Conservation (phyloP, 495 filamentous ascomycete genomes). For the Neurospora intermedia region DNA sequence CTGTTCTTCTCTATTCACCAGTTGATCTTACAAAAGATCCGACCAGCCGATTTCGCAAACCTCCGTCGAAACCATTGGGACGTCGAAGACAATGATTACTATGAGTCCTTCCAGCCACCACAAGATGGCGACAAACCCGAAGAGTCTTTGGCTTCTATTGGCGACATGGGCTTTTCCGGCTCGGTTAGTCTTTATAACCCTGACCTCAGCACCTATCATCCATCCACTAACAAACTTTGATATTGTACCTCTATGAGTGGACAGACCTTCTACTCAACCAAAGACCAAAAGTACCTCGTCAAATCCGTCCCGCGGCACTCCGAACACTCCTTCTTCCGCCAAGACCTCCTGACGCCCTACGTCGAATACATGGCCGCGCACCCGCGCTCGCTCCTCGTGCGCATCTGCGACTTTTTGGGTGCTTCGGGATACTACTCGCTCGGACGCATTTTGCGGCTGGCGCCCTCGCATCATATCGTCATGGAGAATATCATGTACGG, state of each 20-base stretch:
- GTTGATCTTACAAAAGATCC: conserved; percentile 25
- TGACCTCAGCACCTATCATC: too few relatives aligned
- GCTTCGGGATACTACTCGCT: conserved; percentile 37
- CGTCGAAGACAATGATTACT: conserved; percentile 17
- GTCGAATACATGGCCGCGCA: conserved; percentile 47
- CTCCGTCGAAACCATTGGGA: conserved; percentile 21
- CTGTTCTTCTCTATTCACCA: conserved; percentile 30
- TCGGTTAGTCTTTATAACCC: too few relatives aligned
- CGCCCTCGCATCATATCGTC: conserved; percentile 56
- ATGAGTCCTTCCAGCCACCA: conserved; percentile 12
- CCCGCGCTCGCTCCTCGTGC: conserved; percentile 48
- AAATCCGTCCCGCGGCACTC: conserved; percentile 57
- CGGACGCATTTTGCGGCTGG: conserved; percentile 41
- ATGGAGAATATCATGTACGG: conserved; percentile 64
- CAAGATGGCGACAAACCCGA: conserved; percentile 4
- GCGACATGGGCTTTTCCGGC: conserved; percentile 27
- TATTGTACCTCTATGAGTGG: too few relatives aligned
- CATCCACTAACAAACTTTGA: too few relatives aligned
- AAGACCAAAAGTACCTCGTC: conserved; percentile 49
- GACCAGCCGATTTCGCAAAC: conserved; percentile 26
- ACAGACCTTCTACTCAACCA: conserved; percentile 55
- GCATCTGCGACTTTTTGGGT: conserved; percentile 56
- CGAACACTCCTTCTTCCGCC: conserved; percentile 57
- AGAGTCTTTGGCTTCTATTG: conserved; percentile 19
- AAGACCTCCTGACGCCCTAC: conserved; percentile 51